Evolutionary conservation across 2,329 filamentous ascomycete genomes (phyloP).

Genomic region (Westerdykella ornata): DNA sequence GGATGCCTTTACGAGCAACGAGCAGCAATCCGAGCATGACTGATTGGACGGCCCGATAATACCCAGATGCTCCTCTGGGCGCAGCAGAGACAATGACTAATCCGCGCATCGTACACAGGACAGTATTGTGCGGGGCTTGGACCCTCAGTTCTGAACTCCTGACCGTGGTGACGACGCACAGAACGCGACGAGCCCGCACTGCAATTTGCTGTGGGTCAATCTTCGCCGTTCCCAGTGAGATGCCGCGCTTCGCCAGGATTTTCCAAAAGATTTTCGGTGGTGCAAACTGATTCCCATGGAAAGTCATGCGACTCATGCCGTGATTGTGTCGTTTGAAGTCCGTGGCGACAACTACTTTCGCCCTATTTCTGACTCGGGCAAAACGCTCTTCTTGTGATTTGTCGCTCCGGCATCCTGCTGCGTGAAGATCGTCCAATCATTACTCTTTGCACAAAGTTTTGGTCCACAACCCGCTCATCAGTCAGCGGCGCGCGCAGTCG

Average conservation of each 20-base stretch:
- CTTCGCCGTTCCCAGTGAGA: constrained; percentile 21
- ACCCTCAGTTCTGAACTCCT: too few species aligned
- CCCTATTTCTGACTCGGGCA: constrained; percentile 10
- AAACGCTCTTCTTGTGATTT: constrained; percentile 7
- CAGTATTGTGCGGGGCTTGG: too few species aligned
- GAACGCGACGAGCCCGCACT: too few species aligned
- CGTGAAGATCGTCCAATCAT: constrained; percentile 8
- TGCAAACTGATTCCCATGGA: constrained; percentile 24
- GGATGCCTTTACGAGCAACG: not conserved
- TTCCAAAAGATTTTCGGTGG: constrained; percentile 22
- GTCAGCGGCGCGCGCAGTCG: too few species aligned
- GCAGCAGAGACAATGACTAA: too few species aligned
- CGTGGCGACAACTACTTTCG: constrained; percentile 23
- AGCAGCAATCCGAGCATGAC: too few species aligned
- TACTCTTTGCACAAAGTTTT: not conserved
- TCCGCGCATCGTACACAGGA: too few species aligned
- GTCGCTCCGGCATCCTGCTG: constrained; percentile 10
- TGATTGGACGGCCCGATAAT: too few species aligned
- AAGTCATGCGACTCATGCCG: too few species aligned
- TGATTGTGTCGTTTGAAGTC: constrained; percentile 13
- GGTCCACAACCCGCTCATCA: too few species aligned
- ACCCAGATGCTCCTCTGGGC: too few species aligned
- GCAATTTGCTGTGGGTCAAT: constrained; percentile 1
- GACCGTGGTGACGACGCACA: too few species aligned
- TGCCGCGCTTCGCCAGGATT: constrained; percentile 23